Conservation (phyloP, 2,329 filamentous ascomycete species). For the Penicillium glabrum region DNA sequence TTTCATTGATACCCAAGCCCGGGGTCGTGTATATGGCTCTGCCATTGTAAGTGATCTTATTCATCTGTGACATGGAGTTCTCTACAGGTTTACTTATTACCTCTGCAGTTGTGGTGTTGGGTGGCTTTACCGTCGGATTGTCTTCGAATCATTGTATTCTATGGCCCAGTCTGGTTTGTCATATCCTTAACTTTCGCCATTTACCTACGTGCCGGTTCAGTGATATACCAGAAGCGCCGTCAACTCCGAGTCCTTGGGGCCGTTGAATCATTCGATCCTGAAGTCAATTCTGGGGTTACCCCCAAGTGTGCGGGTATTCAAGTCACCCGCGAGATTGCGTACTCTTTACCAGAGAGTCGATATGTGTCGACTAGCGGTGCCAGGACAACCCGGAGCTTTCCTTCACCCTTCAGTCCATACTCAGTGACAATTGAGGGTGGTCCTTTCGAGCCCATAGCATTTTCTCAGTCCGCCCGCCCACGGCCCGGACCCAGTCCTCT, state of each 20-base stretch:
- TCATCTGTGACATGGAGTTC: too few relatives aligned
- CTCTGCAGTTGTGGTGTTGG: conserved; percentile 75
- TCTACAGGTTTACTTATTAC: not conserved
- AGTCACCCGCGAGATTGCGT: conserved; percentile 55
- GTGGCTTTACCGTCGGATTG: conserved; percentile 65
- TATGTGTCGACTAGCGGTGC: conserved; percentile 1
- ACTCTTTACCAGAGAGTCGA: conserved; percentile 7
- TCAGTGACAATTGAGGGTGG: conserved; percentile 34
- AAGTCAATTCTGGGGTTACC: conserved; percentile 44
- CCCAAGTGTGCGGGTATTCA: conserved; percentile 64
- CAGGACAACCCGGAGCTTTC: not conserved
- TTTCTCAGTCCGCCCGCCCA: not conserved
- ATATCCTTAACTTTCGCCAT: conserved; percentile 42
- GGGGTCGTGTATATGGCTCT: conserved; percentile 68
- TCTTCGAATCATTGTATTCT: conserved; percentile 73
- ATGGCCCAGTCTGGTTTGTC: conserved; percentile 50
- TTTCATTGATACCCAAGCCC: conserved; percentile 56
- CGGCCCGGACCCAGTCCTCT: not conserved
- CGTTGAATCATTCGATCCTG: conserved; percentile 41
- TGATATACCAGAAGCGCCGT: conserved; percentile 56
- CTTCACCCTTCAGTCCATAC: conserved; percentile 25
- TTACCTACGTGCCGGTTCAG: conserved; percentile 40
- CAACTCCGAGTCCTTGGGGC: conserved; percentile 59
- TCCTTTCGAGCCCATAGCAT: not conserved
- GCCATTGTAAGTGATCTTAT: conserved; percentile 53